Evolutionary conservation across 768 basidiomycete species (phyloP).

Genomic region (Lentinula sp.): DNA sequence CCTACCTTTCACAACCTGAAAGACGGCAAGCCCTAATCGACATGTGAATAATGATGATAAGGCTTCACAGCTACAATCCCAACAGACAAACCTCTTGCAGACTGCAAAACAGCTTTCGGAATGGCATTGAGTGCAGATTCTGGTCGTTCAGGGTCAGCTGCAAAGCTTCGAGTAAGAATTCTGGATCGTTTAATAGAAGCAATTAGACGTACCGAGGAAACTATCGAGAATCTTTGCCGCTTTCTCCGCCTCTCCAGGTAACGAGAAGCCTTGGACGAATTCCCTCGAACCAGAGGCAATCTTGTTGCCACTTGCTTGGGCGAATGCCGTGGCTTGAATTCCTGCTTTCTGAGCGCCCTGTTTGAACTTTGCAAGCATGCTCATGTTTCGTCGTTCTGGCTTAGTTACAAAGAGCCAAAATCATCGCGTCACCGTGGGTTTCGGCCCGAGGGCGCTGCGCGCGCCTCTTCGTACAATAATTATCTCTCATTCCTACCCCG

Average conservation of each 20-base stretch:
- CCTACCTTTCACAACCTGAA: slow-evolving; percentile 66
- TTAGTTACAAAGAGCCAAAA: not conserved
- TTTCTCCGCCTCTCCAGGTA: slow-evolving; percentile 92
- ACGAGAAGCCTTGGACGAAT: slow-evolving; percentile 78
- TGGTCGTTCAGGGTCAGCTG: slow-evolving; percentile 84
- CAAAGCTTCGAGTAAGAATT: slow-evolving; percentile 8
- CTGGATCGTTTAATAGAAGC: not conserved
- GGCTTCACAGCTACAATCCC: not conserved
- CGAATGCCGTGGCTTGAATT: slow-evolving; percentile 72
- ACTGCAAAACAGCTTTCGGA: slow-evolving; percentile 86
- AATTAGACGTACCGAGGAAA: slow-evolving; percentile 67
- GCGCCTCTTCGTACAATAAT: no score
- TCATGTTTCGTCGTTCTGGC: not conserved
- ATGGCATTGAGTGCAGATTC: slow-evolving; percentile 90
- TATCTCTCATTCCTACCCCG: no score
- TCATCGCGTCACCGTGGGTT: no score
- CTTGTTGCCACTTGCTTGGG: slow-evolving; percentile 58
- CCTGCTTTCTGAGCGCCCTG: slow-evolving; percentile 78
- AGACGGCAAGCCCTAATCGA: slow-evolving; percentile 78
- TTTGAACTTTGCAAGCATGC: slow-evolving; percentile 71
- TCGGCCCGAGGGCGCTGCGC: no score
- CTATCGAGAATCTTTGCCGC: slow-evolving; percentile 86
- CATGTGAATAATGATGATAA: not conserved
- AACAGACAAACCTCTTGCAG: slow-evolving; percentile 65
- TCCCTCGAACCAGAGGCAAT: slow-evolving; percentile 71